These are phyloP conservation scores for Teunomyces atbi DNA, from an alignment of 805 yeast species.

Conservation along the genomic window DNA sequence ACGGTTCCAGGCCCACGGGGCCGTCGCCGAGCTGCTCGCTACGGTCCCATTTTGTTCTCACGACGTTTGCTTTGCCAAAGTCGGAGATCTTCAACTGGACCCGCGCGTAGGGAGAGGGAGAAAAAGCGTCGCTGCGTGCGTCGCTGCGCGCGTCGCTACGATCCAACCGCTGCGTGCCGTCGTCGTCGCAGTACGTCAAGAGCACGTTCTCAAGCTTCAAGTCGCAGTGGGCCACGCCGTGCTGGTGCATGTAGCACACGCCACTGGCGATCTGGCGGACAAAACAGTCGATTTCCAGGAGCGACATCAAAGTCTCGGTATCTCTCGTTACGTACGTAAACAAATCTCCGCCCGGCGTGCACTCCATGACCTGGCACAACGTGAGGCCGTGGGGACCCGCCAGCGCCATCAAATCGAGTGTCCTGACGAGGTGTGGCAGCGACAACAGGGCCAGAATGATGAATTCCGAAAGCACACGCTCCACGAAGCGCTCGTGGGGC, in stretches of 20 bases:
- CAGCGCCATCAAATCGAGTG: slow-evolving; percentile 66
- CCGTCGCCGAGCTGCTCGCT: slow-evolving; percentile 57
- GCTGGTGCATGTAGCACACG: slow-evolving; percentile 78
- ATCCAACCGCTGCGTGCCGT: too few relatives aligned
- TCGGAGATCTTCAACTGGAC: slow-evolving; percentile 49
- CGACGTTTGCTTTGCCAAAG: slow-evolving; percentile 89
- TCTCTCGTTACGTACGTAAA: slow-evolving; percentile 26
- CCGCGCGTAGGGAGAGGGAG: slow-evolving; percentile 6
- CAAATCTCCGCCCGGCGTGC: slow-evolving; percentile 36
- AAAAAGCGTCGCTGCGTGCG: slow-evolving; percentile 31
- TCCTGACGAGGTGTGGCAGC: slow-evolving; percentile 73
- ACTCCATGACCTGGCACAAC: slow-evolving; percentile 39
- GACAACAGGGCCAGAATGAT: slow-evolving; percentile 78
- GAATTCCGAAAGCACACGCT: slow-evolving; percentile 85
- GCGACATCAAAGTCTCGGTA: slow-evolving; percentile 15
- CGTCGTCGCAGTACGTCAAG: slow-evolving; percentile 24
- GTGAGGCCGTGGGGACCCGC: slow-evolving; percentile 12
- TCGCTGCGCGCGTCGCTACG: too few relatives aligned
- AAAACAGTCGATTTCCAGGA: slow-evolving; percentile 79
- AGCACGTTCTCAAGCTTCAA: slow-evolving; percentile 85
- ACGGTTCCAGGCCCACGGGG: slow-evolving; percentile 84
- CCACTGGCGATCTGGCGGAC: slow-evolving; percentile 85
- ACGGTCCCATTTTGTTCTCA: slow-evolving; percentile 85
- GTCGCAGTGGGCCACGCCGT: slow-evolving; percentile 94
- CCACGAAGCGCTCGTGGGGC: slow-evolving; percentile 47